These are phyloP conservation scores for Mycena olivaceomarginata DNA, from an alignment of 768 basidiomycete genomes.

Conservation along the genomic window DNA sequence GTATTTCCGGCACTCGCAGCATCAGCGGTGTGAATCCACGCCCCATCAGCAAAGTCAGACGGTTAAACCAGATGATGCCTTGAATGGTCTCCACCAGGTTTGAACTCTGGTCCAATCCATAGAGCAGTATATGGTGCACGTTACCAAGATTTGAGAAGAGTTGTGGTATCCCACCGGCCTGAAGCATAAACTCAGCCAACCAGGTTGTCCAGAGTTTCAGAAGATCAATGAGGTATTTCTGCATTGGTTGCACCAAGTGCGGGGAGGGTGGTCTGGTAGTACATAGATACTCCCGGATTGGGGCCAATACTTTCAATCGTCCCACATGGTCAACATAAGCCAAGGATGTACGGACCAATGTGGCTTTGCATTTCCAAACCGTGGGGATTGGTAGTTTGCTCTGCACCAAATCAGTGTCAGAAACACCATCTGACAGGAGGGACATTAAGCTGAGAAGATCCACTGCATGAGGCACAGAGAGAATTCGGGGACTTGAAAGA, in stretches of 20 bases:
- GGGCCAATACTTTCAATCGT: too few relatives aligned
- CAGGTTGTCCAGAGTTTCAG: slow-evolving; percentile 1
- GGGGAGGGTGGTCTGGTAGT: not conserved
- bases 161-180: not conserved
- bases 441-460: not conserved
- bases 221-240: not conserved
- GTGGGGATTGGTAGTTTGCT: too few relatives aligned
- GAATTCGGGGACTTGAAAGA: not conserved
- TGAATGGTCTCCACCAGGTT: not conserved
- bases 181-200: not conserved
- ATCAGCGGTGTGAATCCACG: slow-evolving; percentile 8
- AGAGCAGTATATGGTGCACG: not conserved
- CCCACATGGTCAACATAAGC: too few relatives aligned
- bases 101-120: not conserved
- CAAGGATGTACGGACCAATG: too few relatives aligned
- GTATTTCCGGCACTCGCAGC: not conserved
- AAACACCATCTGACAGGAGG: not conserved
- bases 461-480: not conserved
- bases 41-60: not conserved
- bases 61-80: not conserved
- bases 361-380: too few relatives aligned
- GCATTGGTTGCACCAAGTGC: not conserved
- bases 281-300: not conserved
- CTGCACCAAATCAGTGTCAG: not conserved
- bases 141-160: not conserved